Percentiles rank a stretch among this genome's conserved stretches.
Evolutionary conservation across 1,284 basidiomycete genomes (phyloP).

Genomic region (Trichosporon sp.): DNA sequence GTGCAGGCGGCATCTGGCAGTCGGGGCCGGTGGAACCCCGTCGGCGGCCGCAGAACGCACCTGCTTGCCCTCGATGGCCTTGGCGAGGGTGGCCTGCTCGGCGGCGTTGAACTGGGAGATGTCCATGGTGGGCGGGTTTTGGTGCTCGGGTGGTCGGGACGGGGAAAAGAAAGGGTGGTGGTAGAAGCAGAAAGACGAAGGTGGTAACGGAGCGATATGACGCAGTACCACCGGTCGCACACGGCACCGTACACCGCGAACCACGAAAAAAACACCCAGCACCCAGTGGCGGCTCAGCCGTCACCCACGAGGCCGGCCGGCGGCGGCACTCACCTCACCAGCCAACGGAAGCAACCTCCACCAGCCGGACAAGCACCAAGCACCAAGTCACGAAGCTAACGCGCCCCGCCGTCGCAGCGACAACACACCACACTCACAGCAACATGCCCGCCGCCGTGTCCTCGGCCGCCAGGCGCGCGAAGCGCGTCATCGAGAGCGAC

Average conservation of each 20-base stretch:
- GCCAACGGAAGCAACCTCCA: background rate
- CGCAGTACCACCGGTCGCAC: background rate
- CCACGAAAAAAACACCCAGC: conserved; percentile 1
- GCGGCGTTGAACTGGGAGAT: conserved; percentile 75
- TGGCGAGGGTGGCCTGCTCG: conserved; percentile 86
- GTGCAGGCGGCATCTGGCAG: no score
- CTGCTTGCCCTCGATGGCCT: conserved; percentile 87
- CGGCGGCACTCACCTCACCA: background rate
- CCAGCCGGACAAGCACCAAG: background rate
- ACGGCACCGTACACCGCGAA: background rate
- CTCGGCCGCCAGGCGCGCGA: conserved; percentile 22
- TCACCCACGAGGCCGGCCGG: background rate
- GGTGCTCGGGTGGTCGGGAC: background rate
- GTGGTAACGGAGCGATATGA: background rate
- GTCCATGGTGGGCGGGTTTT: conserved; percentile 59
- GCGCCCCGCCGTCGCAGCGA: background rate
- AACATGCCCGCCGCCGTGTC: conserved; percentile 21
- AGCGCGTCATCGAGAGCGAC: conserved; percentile 25
- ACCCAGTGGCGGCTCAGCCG: background rate
- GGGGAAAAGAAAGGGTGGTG: background rate
- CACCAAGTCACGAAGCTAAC: background rate
- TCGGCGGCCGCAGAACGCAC: conserved; percentile 50
- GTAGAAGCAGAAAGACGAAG: background rate
- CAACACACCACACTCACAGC: background rate
- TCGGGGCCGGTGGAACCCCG: background rate